Conservation (phyloP, 345 rosid genomes). For the Populus ilicifolia region DNA sequence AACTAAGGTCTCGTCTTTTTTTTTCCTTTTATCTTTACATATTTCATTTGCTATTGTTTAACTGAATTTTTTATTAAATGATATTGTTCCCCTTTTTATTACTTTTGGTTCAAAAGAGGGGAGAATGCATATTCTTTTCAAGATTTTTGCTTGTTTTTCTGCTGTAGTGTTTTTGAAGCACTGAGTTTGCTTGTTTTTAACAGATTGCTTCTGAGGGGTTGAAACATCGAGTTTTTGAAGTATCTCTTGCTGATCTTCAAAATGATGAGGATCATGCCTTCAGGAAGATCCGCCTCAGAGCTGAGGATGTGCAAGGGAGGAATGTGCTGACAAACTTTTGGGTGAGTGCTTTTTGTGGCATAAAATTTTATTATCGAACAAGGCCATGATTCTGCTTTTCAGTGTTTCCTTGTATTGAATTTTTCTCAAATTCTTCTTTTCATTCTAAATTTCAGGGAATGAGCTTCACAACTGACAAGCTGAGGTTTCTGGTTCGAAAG, state of each 20-base stretch:
- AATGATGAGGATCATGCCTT: constrained; percentile 78
- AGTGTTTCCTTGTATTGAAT: background rate
- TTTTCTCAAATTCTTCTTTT: background rate
- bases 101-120: too few relatives aligned
- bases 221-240: constrained; percentile 86
- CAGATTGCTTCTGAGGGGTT: constrained; percentile 97
- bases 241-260: constrained; percentile 90
- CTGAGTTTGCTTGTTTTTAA: background rate
- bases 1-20: constrained; percentile 37
- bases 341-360: constrained; percentile 5
- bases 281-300: constrained; percentile 93
- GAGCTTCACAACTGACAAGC: constrained; percentile 32
- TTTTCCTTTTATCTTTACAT: background rate
- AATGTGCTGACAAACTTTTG: constrained; percentile 31
- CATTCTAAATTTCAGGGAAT: constrained; percentile 16
- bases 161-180: too few relatives aligned
- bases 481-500: constrained; percentile 28
- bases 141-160: too few relatives aligned
- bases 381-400: background rate
- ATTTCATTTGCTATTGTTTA: background rate
- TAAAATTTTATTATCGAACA: too few relatives aligned
- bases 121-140: too few relatives aligned
- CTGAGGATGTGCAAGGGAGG: constrained; percentile 92
- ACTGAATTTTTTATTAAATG: too few relatives aligned
- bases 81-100: too few relatives aligned